Evolutionary conservation across 2,329 filamentous ascomycete species (phyloP).

Genomic region (Paecilomyces sp.): DNA sequence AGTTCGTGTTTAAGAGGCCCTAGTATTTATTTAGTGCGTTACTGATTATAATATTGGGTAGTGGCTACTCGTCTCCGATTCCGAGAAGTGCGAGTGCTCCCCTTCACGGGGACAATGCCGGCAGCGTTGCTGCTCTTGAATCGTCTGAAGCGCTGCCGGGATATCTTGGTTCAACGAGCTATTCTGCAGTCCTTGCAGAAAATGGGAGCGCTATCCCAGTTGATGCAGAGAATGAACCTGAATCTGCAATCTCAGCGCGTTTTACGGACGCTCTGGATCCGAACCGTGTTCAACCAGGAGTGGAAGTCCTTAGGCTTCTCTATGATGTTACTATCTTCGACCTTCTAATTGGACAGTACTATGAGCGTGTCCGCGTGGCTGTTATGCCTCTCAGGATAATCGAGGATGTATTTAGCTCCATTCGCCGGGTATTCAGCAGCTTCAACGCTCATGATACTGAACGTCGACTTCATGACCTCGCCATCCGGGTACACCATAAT

Average conservation of each 20-base stretch:
- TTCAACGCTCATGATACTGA: slow-evolving; percentile 18
- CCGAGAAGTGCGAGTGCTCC: neutral
- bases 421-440: slow-evolving; percentile 16
- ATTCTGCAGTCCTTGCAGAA: slow-evolving; percentile 25
- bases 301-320: slow-evolving; percentile 22
- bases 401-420: slow-evolving; percentile 18
- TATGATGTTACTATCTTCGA: slow-evolving; percentile 19
- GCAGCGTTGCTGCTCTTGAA: slow-evolving; percentile 11
- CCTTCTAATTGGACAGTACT: slow-evolving; percentile 18
- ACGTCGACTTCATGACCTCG: slow-evolving; percentile 17
- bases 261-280: slow-evolving; percentile 16
- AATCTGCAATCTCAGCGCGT: slow-evolving; percentile 3
- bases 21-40: neutral
- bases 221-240: slow-evolving; percentile 17
- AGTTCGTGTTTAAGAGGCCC: neutral
- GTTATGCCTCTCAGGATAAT: slow-evolving; percentile 18
- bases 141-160: slow-evolving; percentile 19
- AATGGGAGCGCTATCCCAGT: slow-evolving; percentile 25
- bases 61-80: neutral
- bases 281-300: slow-evolving; percentile 21
- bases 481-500: slow-evolving; percentile 23
- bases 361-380: slow-evolving; percentile 13
- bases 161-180: slow-evolving; percentile 29
- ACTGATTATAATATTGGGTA: neutral
- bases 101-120: neutral